Evolutionary conservation across 2,329 filamentous ascomycete species (phyloP).

Genomic region (Intubia oerlemansii): DNA sequence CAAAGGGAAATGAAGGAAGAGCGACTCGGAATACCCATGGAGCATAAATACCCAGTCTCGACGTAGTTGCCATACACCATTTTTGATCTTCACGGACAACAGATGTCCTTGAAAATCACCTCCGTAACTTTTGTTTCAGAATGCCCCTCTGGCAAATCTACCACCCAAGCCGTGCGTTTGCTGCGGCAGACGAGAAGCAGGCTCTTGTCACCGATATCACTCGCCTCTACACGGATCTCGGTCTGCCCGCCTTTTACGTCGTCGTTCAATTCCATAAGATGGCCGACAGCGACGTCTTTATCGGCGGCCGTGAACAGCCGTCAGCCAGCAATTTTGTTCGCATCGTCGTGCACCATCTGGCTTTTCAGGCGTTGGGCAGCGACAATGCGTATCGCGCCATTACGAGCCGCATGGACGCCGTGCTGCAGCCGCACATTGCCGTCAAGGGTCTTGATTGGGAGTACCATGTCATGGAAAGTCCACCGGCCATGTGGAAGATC

Average conservation of each 20-base stretch:
- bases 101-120: no score
- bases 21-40: no score
- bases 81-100: no score
- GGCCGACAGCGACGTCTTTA: background rate
- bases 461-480: slow-evolving; percentile 19
- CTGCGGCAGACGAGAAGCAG: slow-evolving; percentile 10
- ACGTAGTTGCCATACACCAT: no score
- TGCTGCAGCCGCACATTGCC: slow-evolving; percentile 17
- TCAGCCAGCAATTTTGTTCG: slow-evolving; percentile 5
- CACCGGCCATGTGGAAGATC: slow-evolving; percentile 21
- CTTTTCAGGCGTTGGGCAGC: slow-evolving; percentile 3
- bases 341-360: slow-evolving; percentile 5
- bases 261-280: slow-evolving; percentile 18
- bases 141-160: slow-evolving; percentile 23
- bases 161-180: slow-evolving; percentile 16
- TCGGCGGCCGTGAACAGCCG: slow-evolving; percentile 2
- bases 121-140: no score
- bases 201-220: slow-evolving; percentile 16
- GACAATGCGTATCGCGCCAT: background rate
- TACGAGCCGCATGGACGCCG: slow-evolving; percentile 10
- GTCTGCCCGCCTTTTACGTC: slow-evolving; percentile 22
- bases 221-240: slow-evolving; percentile 8
- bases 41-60: no score
- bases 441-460: slow-evolving; percentile 23
- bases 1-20: no score